phyloP scores from a whole-genome alignment of 2,329 filamentous ascomycete genomes.

The Beauveria caledonica region DNA sequence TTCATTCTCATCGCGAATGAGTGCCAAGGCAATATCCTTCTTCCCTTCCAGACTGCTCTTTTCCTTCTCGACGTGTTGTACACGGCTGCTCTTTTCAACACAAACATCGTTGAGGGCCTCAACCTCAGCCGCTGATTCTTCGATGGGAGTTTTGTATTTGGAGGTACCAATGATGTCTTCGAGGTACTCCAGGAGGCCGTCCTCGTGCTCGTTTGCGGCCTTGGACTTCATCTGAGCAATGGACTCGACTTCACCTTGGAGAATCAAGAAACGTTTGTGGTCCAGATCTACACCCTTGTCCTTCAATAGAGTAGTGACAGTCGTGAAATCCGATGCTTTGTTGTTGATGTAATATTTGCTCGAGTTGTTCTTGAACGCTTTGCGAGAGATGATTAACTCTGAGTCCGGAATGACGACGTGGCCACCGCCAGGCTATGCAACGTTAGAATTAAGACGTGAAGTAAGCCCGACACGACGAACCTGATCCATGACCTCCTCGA shows the following conservation, averaged over 20 bases:
- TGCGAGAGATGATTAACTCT: constrained; percentile 77
- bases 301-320: constrained; percentile 77
- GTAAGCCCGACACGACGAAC: constrained; percentile 30
- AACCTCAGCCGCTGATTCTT: constrained; percentile 83
- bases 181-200: constrained; percentile 90
- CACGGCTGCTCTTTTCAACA: constrained; percentile 86
- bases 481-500: constrained; percentile 88
- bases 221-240: constrained; percentile 99
- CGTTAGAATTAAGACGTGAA: constrained; percentile 17
- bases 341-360: constrained; percentile 98
- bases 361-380: constrained; percentile 94
- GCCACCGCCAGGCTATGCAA: constrained; percentile 55
- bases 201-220: constrained; percentile 88
- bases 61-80: constrained; percentile 97
- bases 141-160: constrained; percentile 95
- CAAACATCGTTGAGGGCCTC: constrained; percentile 92
- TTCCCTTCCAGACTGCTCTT: constrained; percentile 89
- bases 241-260: constrained; percentile 96
- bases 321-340: constrained; percentile 83
- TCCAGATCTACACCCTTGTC: constrained; percentile 90
- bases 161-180: constrained; percentile 99
- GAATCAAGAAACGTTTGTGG: constrained; percentile 94
- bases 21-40: constrained; percentile 88
- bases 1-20: constrained; percentile 88
- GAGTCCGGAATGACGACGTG: constrained; percentile 75